These are phyloP conservation scores for Aspergillus brasiliensis DNA, from an alignment of 2,329 filamentous ascomycete species.

Conservation along the genomic window DNA sequence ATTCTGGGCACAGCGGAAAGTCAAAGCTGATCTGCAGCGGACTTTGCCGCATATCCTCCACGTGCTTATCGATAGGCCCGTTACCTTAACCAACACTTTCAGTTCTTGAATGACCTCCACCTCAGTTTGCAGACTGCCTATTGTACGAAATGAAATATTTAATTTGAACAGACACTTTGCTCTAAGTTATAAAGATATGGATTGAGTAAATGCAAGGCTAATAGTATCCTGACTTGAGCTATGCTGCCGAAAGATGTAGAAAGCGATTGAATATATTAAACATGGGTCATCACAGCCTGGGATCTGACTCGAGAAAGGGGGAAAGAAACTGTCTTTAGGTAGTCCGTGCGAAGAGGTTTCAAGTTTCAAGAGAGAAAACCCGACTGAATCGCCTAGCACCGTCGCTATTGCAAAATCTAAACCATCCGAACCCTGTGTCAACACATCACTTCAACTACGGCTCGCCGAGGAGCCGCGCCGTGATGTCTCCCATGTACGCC, in stretches of 20 bases:
- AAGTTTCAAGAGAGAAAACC: background rate
- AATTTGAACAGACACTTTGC: too few species aligned
- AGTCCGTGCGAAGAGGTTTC: constrained; percentile 1
- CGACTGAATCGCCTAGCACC: constrained; percentile 35
- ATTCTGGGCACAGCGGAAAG: background rate
- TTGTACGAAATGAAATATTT: background rate
- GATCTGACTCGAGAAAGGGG: background rate
- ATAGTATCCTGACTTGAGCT: background rate
- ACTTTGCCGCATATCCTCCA: constrained; percentile 18
- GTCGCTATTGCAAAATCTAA: constrained; percentile 26
- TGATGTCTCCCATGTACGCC: constrained; percentile 87
- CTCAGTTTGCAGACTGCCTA: background rate
- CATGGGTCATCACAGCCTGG: constrained; percentile 5
- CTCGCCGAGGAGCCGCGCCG: constrained; percentile 80
- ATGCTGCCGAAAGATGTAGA: background rate
- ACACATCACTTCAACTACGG: constrained; percentile 45
- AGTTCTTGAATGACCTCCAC: background rate
- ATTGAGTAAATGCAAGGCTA: background rate
- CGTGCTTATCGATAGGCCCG: constrained; percentile 27
- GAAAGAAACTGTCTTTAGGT: background rate
- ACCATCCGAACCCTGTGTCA: constrained; percentile 13
- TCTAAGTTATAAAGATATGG: background rate
- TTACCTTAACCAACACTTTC: background rate
- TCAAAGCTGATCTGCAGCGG: constrained; percentile 7
- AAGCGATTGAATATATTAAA: background rate